Evolutionary conservation across 2,329 filamentous ascomycete species (phyloP), one percentile per base, ranked within the genome.

Genomic region (Penicillium oxalicum): DNA sequence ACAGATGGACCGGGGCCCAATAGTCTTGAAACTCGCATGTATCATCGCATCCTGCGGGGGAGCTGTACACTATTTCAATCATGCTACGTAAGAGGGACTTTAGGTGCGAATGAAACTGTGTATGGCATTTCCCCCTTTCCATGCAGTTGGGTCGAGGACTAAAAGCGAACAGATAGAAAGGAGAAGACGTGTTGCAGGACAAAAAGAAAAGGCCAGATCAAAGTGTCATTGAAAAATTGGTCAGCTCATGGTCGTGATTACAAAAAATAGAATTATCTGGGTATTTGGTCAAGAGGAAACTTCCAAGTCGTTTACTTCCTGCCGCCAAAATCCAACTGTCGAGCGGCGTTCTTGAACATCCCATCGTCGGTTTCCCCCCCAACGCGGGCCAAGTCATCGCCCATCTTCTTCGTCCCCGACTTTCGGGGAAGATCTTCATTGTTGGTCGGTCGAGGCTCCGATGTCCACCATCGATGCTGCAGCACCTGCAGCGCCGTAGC

Each of bases 401-500:
- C 90, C 73, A 93, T 81, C 68, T 87, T 87, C 60, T 87, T 82
- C 50, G 83, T 76, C 6, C 84, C 85, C 4, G 79, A 78, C 66
- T 91, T 93, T 55, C 79, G 81, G 1, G 93, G 93, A 44, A 98
- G 74, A 61, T 93, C 83, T 63, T 88, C 81, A 61, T 90, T 90
- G 52, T 79, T 80, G 2, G 89, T 95, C 2, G 93, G 91, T 58
- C 83, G 82, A 0, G 93, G 93, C 33, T 93, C 86, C 25, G 80
- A 81, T 36, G 80, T 81, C 89, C 91, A 98, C 84, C 88, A 98
- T 41, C 78, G 74, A 67, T 97, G 91, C 65, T 83, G 77, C 47
- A 98, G 77, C 66, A 93, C 85, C 54, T 87, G 81, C 33, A 80
- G 76, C 0, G 91, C 88, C 0, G 84, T 88, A 60, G 88, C 84